Percentiles rank a stretch among this genome's conserved stretches.
Conservation (phyloP, 768 basidiomycete species). For the Leccinellum albellum region DNA sequence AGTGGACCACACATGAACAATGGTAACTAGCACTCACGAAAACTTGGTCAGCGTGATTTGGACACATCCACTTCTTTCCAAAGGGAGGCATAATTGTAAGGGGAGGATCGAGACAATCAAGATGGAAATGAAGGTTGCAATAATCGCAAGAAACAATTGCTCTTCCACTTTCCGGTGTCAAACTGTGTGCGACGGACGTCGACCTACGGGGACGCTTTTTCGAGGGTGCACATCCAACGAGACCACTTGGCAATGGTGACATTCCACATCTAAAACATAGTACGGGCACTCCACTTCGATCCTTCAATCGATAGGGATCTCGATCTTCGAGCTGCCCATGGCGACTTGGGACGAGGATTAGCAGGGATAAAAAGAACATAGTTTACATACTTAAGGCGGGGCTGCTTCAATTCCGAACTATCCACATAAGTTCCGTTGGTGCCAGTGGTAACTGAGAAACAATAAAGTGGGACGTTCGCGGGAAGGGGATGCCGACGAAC, state of each 20-base stretch:
- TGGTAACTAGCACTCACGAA: conserved; percentile 51
- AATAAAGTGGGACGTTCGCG: conserved; percentile 13
- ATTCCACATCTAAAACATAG: conserved; percentile 88
- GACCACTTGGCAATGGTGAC: conserved; percentile 62
- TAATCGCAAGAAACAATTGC: conserved; percentile 92
- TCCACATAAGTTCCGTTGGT: conserved; percentile 83
- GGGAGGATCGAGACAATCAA: conserved; percentile 94
- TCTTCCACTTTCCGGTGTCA: conserved; percentile 55
- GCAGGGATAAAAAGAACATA: conserved; percentile 3
- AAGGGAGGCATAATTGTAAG: conserved; percentile 79
- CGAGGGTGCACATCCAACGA: conserved; percentile 51
- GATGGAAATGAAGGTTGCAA: conserved; percentile 92
- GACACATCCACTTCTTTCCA: conserved; percentile 98
- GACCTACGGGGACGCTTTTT: conserved; percentile 53
- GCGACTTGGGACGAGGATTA: conserved; percentile 46
- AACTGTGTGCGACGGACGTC: conserved; percentile 35
- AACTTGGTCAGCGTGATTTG: conserved; percentile 88
- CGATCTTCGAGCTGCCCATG: conserved; percentile 88
- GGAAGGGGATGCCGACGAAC: conserved; percentile 41
- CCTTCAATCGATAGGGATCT: conserved; percentile 82
- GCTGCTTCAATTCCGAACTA: conserved; percentile 67
- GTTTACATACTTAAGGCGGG: conserved; percentile 73
- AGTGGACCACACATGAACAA: neutral
- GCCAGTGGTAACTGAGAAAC: conserved; percentile 64
- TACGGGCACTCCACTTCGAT: conserved; percentile 78